Base-by-base conservation (phyloP, 441 rosid species). In the Pelargonium australe region DNA sequence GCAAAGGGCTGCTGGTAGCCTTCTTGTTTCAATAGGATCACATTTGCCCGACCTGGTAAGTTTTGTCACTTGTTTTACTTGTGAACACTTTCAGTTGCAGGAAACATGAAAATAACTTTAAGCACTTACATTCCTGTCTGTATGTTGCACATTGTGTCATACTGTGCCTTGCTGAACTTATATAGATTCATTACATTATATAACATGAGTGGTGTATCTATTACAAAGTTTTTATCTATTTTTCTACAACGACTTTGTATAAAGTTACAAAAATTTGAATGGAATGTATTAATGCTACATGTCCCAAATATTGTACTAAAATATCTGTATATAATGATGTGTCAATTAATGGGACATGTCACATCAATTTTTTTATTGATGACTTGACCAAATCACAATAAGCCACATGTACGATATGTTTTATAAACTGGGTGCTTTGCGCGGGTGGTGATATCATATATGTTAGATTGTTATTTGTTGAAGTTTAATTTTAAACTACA, bases 11-110 rank as follows among this genome's bases (percentile, higher is more conserved):
- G 99, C 95, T 41, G 80, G 97, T 73, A 80, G 86, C 55, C 81
- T 95, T 17, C 96, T 95, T 75, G 99, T 90, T 77, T 84, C 99
- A 34, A 95, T 95, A 72, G 97, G 99, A 70, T 81, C 78, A 41
- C 97, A 90, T 80, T 82, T 91, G 77, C 97, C 99, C 60, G 99
- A 95, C 83, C 90, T 95, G 53, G 99, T 95, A 83, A 84, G 97
- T 80, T 68, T 23, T 40, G 37, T 67, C 17, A 13, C 16, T 25
- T 19, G 9, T 17, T 74, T 74, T 43, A 49, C 70, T 31, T 14
- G 37, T 4, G 9, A 13, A 23, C 43, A 20, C 5, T 8, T 13
- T 69, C 49, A 17, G 10, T 64, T 64, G 51, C 41, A 37, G 28
- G 51, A 16, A 63, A 63, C 40, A 25, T 25, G 37, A 4, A 23